These are phyloP conservation scores for Somion occarium DNA, from an alignment of 1,284 basidiomycete genomes.

Conservation along the genomic window DNA sequence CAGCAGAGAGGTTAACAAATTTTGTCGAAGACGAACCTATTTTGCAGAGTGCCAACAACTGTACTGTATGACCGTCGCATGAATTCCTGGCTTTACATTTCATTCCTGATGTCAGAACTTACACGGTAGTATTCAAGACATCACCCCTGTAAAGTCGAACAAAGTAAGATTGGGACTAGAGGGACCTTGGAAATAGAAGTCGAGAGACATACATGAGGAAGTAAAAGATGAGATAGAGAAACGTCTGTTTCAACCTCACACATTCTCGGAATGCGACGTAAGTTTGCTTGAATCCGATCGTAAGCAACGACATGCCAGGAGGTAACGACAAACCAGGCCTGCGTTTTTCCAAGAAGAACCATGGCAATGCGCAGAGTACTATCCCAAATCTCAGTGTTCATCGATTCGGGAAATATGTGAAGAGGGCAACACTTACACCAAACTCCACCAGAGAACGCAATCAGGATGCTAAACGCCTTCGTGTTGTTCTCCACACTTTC, in stretches of 20 bases:
- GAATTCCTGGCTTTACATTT: neutral
- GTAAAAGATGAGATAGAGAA: constrained; percentile 71
- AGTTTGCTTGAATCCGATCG: constrained; percentile 68
- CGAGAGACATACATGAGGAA: constrained; percentile 58
- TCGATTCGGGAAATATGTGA: constrained; percentile 1
- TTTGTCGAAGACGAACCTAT: constrained; percentile 41
- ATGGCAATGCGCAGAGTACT: constrained; percentile 73
- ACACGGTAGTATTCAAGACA: constrained; percentile 74
- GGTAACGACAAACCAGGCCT: constrained; percentile 66
- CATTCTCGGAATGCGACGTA: constrained; percentile 66
- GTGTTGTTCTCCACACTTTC: constrained; percentile 73
- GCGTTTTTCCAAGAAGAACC: constrained; percentile 71
- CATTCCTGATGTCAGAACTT: constrained; percentile 18
- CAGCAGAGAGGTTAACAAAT: constrained; percentile 1
- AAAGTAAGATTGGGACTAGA: constrained; percentile 1
- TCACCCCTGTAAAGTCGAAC: constrained; percentile 45
- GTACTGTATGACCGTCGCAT: constrained; percentile 49
- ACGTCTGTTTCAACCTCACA: constrained; percentile 69
- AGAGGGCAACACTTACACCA: constrained; percentile 52
- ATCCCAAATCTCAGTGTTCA: constrained; percentile 1
- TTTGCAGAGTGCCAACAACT: constrained; percentile 77
- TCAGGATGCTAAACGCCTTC: constrained; percentile 69
- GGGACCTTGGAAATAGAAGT: neutral
- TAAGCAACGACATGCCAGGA: constrained; percentile 55
- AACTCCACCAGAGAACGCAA: constrained; percentile 70